Percentiles rank a stretch among this genome's conserved stretches.
phyloP scores from a whole-genome alignment of 495 filamentous ascomycete species.

The Penicillium dipodomyicola region DNA sequence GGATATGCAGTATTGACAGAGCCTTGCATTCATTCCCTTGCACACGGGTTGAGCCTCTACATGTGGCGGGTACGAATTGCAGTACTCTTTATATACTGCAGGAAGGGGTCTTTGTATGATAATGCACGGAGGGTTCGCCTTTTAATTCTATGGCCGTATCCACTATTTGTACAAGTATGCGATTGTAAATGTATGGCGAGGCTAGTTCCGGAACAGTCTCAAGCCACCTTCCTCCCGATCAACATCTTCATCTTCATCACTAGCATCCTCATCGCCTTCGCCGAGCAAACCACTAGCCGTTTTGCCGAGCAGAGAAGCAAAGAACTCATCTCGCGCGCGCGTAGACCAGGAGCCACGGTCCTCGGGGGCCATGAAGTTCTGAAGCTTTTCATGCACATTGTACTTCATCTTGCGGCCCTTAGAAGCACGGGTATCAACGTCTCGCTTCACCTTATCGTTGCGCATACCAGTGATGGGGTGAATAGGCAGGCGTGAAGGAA shows the following conservation, averaged over 20 bases:
- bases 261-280: constrained; percentile 61
- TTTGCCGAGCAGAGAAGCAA: constrained; percentile 77
- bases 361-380: constrained; percentile 97
- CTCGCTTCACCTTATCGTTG: constrained; percentile 77
- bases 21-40: neutral
- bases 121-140: constrained; percentile 10
- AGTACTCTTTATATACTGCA: neutral
- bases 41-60: neutral
- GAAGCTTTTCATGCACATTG: constrained; percentile 91
- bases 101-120: neutral
- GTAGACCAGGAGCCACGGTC: constrained; percentile 74
- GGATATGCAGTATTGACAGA: neutral
- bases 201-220: constrained; percentile 65
- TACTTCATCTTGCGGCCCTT: constrained; percentile 93
- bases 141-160: constrained; percentile 4
- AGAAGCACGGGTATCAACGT: constrained; percentile 89
- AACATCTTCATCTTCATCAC: constrained; percentile 51
- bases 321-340: constrained; percentile 78
- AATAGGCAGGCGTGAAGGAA: constrained; percentile 35
- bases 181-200: neutral
- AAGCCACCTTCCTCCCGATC: constrained; percentile 65
- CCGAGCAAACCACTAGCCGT: constrained; percentile 65
- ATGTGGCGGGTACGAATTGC: neutral
- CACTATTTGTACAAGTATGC: constrained; percentile 11
- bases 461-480: constrained; percentile 61